Evolutionary conservation across 2,329 filamentous ascomycete species (phyloP).

Genomic region (Colletotrichum sp.): DNA sequence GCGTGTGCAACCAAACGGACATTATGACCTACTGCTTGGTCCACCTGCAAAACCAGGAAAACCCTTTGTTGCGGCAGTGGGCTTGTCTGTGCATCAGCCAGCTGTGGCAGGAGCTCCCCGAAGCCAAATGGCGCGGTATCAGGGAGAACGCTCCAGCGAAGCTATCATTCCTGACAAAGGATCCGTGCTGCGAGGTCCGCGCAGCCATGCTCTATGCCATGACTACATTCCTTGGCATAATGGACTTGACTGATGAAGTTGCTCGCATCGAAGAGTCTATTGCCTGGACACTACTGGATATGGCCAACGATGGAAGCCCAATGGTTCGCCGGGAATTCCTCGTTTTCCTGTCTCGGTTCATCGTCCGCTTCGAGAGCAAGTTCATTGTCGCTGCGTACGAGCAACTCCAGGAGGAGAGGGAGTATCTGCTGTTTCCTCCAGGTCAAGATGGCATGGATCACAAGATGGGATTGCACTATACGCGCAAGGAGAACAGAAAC

Average conservation of each 20-base stretch:
- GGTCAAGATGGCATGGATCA: constrained; percentile 60
- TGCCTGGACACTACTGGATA: constrained; percentile 85
- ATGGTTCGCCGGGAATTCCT: constrained; percentile 93
- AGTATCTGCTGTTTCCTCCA: constrained; percentile 64
- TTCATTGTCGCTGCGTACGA: constrained; percentile 93
- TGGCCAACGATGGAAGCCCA: constrained; percentile 92
- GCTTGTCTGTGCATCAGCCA: constrained; percentile 95
- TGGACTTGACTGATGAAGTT: constrained; percentile 89
- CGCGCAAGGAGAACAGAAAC: constrained; percentile 58
- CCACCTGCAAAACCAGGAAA: constrained; percentile 85
- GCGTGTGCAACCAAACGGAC: constrained; percentile 87
- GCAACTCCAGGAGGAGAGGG: constrained; percentile 83
- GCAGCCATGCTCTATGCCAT: constrained; percentile 93
- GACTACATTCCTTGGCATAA: constrained; percentile 92
- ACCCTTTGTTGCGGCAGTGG: constrained; percentile 91
- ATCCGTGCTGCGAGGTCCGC: constrained; percentile 89
- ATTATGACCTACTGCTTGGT: constrained; percentile 87
- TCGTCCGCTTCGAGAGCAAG: constrained; percentile 88
- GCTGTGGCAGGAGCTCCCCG: constrained; percentile 87
- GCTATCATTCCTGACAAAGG: constrained; percentile 79
- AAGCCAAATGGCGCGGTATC: constrained; percentile 97
- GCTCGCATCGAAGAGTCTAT: constrained; percentile 90
- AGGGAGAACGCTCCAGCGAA: constrained; percentile 82
- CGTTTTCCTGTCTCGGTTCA: constrained; percentile 91
- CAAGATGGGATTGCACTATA: constrained; percentile 68